A percentile compares a stretch with the other conserved stretches of the same genome.
phyloP scores from a whole-genome alignment of 805 yeast genomes.

The Nakazawaea siamensis region DNA sequence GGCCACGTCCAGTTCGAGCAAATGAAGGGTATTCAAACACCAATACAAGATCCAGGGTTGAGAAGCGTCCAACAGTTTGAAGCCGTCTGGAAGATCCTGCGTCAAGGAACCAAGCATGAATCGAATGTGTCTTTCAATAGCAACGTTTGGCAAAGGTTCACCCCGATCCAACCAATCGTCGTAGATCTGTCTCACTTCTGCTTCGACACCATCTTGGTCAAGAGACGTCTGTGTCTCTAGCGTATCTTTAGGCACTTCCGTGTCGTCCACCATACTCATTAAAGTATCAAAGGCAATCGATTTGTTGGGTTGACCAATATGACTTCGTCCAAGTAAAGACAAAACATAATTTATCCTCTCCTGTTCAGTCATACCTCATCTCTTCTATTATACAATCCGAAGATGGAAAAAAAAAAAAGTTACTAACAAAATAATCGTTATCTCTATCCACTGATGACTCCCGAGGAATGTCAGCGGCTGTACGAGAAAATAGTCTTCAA shows the following conservation, averaged over 20 bases:
- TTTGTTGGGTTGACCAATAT: too few species aligned
- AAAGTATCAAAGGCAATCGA: slow-evolving; percentile 20
- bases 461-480: too few species aligned
- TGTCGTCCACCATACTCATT: slow-evolving; percentile 15
- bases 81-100: slow-evolving; percentile 40
- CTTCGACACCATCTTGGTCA: slow-evolving; percentile 32
- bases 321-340: too few species aligned
- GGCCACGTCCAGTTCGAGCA: slow-evolving; percentile 29
- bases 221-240: slow-evolving; percentile 26
- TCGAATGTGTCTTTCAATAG: slow-evolving; percentile 28
- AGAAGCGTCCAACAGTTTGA: slow-evolving; percentile 69
- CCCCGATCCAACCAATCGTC: slow-evolving; percentile 22
- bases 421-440: too few species aligned
- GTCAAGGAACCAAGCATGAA: slow-evolving; percentile 34
- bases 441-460: too few species aligned
- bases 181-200: slow-evolving; percentile 20
- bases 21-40: slow-evolving; percentile 49
- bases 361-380: background rate
- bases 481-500: too few species aligned
- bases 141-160: slow-evolving; percentile 20
- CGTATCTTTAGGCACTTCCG: slow-evolving; percentile 14
- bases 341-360: background rate
- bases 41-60: slow-evolving; percentile 89
- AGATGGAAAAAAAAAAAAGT: background rate
- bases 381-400: background rate